phyloP scores from a whole-genome alignment of 768 basidiomycete species.

The Mycena floridula region DNA sequence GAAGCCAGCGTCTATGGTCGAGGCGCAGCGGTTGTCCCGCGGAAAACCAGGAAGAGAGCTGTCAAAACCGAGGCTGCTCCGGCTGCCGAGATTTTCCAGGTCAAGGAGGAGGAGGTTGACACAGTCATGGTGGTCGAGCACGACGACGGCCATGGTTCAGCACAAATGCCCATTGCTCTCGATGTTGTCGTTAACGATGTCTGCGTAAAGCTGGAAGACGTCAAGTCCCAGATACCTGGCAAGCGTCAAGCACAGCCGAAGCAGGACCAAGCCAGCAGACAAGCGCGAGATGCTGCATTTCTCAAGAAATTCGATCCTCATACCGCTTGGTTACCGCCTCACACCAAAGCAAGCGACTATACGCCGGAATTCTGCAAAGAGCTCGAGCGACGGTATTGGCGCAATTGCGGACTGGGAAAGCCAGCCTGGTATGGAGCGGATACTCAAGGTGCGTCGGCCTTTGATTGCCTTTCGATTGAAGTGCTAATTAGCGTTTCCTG shows the following conservation, averaged over 20 bases:
- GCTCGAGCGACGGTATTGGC: conserved; percentile 88
- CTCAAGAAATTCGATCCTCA: conserved; percentile 67
- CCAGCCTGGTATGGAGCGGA: conserved; percentile 99
- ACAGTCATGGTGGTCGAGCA: conserved; percentile 14
- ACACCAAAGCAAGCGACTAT: conserved; percentile 71
- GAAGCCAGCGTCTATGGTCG: conserved; percentile 57
- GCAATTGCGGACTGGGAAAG: conserved; percentile 81
- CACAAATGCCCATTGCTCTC: conserved; percentile 1
- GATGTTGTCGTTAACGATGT: background rate
- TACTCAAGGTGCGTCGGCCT: conserved; percentile 61
- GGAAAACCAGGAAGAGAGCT: conserved; percentile 37
- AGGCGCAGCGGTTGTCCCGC: conserved; percentile 7
- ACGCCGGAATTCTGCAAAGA: conserved; percentile 83
- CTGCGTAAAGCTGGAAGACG: conserved; percentile 6
- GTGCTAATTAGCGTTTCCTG: background rate
- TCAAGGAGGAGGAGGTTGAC: conserved; percentile 47
- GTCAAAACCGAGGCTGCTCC: conserved; percentile 36
- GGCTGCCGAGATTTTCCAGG: conserved; percentile 25
- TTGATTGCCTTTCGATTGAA: conserved; percentile 3
- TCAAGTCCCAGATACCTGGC: too few species aligned
- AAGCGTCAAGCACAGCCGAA: conserved; percentile 33
- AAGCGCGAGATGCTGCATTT: conserved; percentile 46
- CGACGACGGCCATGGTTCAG: background rate
- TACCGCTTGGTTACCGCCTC: conserved; percentile 73
- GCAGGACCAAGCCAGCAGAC: conserved; percentile 40